Conservation (phyloP, 1,284 basidiomycete genomes). For the Heterobasidion occidentale region DNA sequence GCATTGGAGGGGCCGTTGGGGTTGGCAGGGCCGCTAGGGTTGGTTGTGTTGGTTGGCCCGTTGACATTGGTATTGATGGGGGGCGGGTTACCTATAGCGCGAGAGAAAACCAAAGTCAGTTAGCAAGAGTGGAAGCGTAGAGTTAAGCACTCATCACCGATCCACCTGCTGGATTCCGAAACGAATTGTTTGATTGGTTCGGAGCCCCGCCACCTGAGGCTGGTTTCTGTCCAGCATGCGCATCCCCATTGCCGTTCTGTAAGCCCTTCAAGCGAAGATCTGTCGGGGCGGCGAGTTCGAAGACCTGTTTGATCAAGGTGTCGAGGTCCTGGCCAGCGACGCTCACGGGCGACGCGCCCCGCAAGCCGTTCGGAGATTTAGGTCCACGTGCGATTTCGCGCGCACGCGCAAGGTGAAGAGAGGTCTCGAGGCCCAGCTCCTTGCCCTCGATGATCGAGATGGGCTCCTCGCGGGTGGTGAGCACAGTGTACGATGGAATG, state of each 20-base stretch:
- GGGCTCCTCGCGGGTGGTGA: slow-evolving; percentile 48
- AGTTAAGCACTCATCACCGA: slow-evolving; percentile 13
- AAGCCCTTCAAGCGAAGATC: not conserved
- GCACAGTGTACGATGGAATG: slow-evolving; percentile 45
- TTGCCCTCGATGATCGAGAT: slow-evolving; percentile 49
- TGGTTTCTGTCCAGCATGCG: not conserved
- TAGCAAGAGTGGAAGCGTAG: slow-evolving; percentile 10
- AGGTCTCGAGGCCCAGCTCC: slow-evolving; percentile 50
- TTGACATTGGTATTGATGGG: not conserved
- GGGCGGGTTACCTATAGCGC: not conserved
- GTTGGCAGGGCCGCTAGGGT: not conserved
- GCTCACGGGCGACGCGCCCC: slow-evolving; percentile 23
- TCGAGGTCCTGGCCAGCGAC: slow-evolving; percentile 9
- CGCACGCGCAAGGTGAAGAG: slow-evolving; percentile 46
- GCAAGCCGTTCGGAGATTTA: slow-evolving; percentile 27
- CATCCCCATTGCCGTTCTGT: not conserved
- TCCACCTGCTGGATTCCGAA: slow-evolving; percentile 11
- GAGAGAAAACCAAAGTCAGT: slow-evolving; percentile 3
- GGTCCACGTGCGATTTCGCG: slow-evolving; percentile 44
- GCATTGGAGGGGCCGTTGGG: slow-evolving; percentile 4
- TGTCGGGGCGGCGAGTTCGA: slow-evolving; percentile 5
- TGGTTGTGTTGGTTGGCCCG: not conserved
- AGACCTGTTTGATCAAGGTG: slow-evolving; percentile 8
- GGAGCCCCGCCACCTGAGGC: not conserved
- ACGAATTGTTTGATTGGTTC: not conserved